Evolutionary conservation across 257 asterid species (phyloP), one percentile per base, ranked within the genome.

Genomic region (Pogostemon cablin): DNA sequence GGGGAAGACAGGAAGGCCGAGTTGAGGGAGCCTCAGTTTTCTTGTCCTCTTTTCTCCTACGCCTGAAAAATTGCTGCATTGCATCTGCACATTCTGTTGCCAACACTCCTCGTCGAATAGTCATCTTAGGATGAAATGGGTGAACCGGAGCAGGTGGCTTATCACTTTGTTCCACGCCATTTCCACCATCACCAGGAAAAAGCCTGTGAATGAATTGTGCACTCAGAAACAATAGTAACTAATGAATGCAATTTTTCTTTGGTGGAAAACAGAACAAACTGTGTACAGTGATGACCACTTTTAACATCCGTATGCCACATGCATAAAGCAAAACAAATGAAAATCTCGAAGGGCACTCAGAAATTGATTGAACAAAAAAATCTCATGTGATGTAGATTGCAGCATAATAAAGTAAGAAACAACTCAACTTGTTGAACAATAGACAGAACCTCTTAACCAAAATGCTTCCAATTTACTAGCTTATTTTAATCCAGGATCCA

Each of bases 91-190:
- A 91, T n/a, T 91, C 98, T 6, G 89, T 67, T 25, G 90, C 79
- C 74, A 95, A 75, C 15, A 95, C 89, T 32, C 93, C 90, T 57
- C 97, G 85, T 65, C 98, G 80, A 10, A 95, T 81, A 0, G 34
- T 78, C 61, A 95, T 89, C 47, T 88, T 88, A 38, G 99, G 95
- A 79, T 95, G 99, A 86, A 95, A 95, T 3, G 99, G 99, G 62
- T 95, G 99, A 56, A 88, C 78, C 0, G 99, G 98, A 53, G 98
- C 87, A 72, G 88, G 58, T 12, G 95, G 88, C 73, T 89, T 87
- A 39, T 89, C 93, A 48, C 77, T 74, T 83, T 73, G 68, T 67
- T 83, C 93, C 71, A 50, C 54, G n/a, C 59, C 83, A 47, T 65
- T 81, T 77, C 66, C 91, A 50, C 81, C 87, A 12, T 82, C 95